Conservation (phyloP, 805 yeast species). For the Ogataea neopini region DNA sequence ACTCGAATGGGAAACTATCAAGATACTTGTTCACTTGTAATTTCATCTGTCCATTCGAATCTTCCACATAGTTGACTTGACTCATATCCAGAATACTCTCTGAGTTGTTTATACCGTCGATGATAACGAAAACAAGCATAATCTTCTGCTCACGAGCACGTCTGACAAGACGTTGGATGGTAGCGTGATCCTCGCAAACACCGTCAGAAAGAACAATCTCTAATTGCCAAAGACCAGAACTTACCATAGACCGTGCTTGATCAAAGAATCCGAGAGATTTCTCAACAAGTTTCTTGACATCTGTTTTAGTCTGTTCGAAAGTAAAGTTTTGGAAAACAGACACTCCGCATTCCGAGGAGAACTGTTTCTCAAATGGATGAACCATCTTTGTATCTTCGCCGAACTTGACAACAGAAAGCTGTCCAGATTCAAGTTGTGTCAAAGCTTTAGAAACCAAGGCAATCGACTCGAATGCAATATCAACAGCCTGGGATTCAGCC, state of each 20-base stretch:
- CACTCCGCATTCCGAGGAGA: slow-evolving; percentile 81
- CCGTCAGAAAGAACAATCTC: slow-evolving; percentile 95
- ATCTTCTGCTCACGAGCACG: slow-evolving; percentile 88
- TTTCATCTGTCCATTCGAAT: slow-evolving; percentile 65
- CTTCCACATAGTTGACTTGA: slow-evolving; percentile 82
- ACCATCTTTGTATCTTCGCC: slow-evolving; percentile 84
- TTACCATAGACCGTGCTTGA: slow-evolving; percentile 45
- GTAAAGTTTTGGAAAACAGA: slow-evolving; percentile 83
- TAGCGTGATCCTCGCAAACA: slow-evolving; percentile 92
- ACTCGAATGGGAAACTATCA: slow-evolving; percentile 95
- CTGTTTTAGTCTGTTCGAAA: slow-evolving; percentile 85
- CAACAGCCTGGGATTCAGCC: slow-evolving; percentile 90
- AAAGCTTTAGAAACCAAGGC: slow-evolving; percentile 92
- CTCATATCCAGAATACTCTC: slow-evolving; percentile 94
- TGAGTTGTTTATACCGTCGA: slow-evolving; percentile 82
- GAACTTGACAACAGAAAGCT: slow-evolving; percentile 83
- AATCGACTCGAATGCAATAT: slow-evolving; percentile 90
- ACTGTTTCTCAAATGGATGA: slow-evolving; percentile 86
- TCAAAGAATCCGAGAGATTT: slow-evolving; percentile 74
- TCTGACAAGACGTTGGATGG: slow-evolving; percentile 80
- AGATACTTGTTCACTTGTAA: slow-evolving; percentile 81
- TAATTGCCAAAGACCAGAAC: slow-evolving; percentile 83
- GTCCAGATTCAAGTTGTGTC: slow-evolving; percentile 93
- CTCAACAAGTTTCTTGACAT: slow-evolving; percentile 70
- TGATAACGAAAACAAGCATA: slow-evolving; percentile 91